Evolutionary conservation across 352 stramenopile genomes (phyloP), one percentile per base, ranked within the genome.

Genomic region (Aphanomyces astaci): DNA sequence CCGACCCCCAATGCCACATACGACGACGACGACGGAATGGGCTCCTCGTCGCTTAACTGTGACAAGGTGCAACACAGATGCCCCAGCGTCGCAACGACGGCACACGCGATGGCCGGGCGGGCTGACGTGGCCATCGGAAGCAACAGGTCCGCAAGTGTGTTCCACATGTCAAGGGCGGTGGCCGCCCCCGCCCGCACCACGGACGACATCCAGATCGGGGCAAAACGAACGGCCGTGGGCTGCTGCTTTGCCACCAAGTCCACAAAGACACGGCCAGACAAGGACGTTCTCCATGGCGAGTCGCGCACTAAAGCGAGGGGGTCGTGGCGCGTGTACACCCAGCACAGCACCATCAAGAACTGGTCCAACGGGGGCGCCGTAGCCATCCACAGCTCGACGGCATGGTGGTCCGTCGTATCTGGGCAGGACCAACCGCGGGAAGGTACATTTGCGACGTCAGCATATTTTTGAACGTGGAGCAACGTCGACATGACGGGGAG

Each of bases 271-370:
- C 22, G 49, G 0, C n/a, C 62, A 13, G 62, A 36, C 15, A 51
- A 11, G 2, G 62, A 30, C 17, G 36, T 5, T 19, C 9, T n/a
- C 62, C 62, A 68, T 22, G 22, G 33, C 7, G 25, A 19, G 3
- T 60, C 62, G 9, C 49, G 28, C 27, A n/a, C n/a, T n/a, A 65
- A 31, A 7, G 25, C 51, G n/a, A 51, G 27, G 3, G 51, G 19
- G 10, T 3, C 39, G 3, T 68, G 3, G 10, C 25, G 39, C 13
- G 4, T 24, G 27, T 53, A 62, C 22, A 48, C 19, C 62, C 62
- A 68, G 36, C 62, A 68, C 11, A 68, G n/a, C 22, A 48, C 17
- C 4, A 51, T 13, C 4, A 68, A 33, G 28, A 25, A 60, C 27
- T 68, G 62, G 3, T 15, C 62, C 13, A 56, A 52, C 11, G 43